Evolutionary conservation across 257 asterid genomes (phyloP), one percentile per base, ranked within the genome.

Genomic region (Verbascum thapsus): DNA sequence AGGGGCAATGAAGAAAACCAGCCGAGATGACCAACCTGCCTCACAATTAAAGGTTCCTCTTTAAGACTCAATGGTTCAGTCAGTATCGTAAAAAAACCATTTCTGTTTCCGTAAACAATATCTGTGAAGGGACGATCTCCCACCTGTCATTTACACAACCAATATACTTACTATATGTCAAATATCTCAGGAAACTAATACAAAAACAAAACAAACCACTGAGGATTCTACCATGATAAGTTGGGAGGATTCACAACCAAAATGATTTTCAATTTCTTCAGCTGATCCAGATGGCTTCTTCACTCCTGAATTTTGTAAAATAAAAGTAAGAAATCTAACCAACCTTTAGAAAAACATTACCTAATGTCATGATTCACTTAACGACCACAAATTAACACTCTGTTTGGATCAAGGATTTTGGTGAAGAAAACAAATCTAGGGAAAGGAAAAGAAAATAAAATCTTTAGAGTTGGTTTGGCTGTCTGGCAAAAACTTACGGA

Each of bases 61-160:
- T 74, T 75, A 63, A 59, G 85, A 81, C 92, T 85, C 58, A 94
- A 71, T 15, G 97, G 95, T 72, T 90, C 80, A 22, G 95, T 94
- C 62, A 94, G 78, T 81, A 94, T 76, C 12, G 96, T 94, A 58
- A 90, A 79, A 71, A 90, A 90, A 0, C 90, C 90, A 67, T 94
- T 87, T 73, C 87, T 84, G 71, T 94, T 90, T 60, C 97, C 99
- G 53, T 76, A 94, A 68, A 85, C 88, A 53, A 94, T 79, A 68
- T 90, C 97, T 4, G 99, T 94, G 72, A 94, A 90, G 22, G 96
- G 96, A 73, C 97, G 86, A 75, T 94, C 99, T 72, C 96, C 99
- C 74, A 90, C 97, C 99, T 94, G 78, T 56, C 62, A 70, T 40
- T 57, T 50, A 55, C 69, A 67, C 30, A 66, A 52, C 57, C 52